Evolutionary conservation across 805 yeast genomes (phyloP), one percentile per base, ranked within the genome.

Genomic region (Trichomonascus vanleenenianus): DNA sequence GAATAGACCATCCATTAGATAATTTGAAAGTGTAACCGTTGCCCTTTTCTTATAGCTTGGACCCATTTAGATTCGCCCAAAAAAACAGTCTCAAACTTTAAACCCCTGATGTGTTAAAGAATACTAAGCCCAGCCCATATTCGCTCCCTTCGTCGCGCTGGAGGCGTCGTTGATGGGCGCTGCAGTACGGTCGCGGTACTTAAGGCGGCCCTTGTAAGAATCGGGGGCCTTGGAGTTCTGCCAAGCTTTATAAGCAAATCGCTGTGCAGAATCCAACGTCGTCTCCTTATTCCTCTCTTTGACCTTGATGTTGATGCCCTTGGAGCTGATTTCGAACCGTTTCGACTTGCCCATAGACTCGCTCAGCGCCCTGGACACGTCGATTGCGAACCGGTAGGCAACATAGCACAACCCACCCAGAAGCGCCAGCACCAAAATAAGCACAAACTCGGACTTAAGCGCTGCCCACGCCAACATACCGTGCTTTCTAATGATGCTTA

Each of bases 291-390:
- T 38, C 12, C 44, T 31, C 12, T 41, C 43, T 15, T 40, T 45
- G 30, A 53, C 52, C 12, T 39, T 41, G 36, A 53, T 37, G 18
- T 36, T 44, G n/a, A 54, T 30, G 10, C 56, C 56, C 6, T 43
- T 44, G 14, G 42, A 25, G 8, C 46, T 31, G 30, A 55, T 12
- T 36, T 42, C 41, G 47, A 53, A 44, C 35, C 50, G 39, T 15
- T 50, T 48, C 33, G 50, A 47, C 3, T 39, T 30, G 15, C 41
- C 43, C 19, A 51, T 30, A 42, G 44, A 47, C 30, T 46, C 49
- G 39, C 46, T 42, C n/a, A 51, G 42, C 19, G 43, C 34, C n/a
- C 37, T 41, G 22, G 22, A 14, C 12, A 56, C 18, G 18, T 43
- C 39, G 32, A 32, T 11, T 34, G 38, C 40, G 5, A 48, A 51